Conservation (phyloP, 2,329 filamentous ascomycete genomes). For the Emergomyces orientalis region DNA sequence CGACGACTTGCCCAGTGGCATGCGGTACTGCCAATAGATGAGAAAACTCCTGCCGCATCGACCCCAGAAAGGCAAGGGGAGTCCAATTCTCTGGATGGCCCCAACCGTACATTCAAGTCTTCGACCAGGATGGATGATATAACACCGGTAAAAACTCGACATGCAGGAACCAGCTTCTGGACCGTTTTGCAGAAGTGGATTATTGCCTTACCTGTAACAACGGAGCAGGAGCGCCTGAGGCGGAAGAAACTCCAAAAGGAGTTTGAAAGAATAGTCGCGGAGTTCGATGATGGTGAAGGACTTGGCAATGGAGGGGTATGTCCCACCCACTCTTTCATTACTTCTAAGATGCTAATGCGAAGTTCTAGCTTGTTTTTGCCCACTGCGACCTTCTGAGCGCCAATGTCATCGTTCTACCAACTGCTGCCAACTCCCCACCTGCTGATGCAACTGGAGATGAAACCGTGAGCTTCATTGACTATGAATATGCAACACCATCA, state of each 20-base stretch:
- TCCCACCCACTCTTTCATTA: slow-evolving; percentile 14
- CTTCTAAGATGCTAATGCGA: slow-evolving; percentile 7
- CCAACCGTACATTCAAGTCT: slow-evolving; percentile 21
- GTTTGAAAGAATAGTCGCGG: slow-evolving; percentile 57
- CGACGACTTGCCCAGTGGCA: slow-evolving; percentile 87
- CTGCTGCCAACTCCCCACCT: slow-evolving; percentile 23
- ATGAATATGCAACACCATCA: slow-evolving; percentile 92
- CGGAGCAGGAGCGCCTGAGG: slow-evolving; percentile 57
- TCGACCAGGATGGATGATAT: slow-evolving; percentile 20
- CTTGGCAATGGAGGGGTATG: slow-evolving; percentile 63
- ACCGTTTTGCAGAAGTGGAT: slow-evolving; percentile 96
- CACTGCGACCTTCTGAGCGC: slow-evolving; percentile 95
- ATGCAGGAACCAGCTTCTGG: slow-evolving; percentile 80
- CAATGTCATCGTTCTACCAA: slow-evolving; percentile 76
- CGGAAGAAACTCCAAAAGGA: slow-evolving; percentile 64
- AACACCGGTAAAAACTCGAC: slow-evolving; percentile 49
- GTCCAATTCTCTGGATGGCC: slow-evolving; percentile 43
- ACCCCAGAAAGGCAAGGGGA: slow-evolving; percentile 19
- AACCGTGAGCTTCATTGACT: slow-evolving; percentile 83
- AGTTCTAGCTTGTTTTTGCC: slow-evolving; percentile 67
- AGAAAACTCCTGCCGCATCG: slow-evolving; percentile 28
- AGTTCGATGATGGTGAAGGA: slow-evolving; percentile 67
- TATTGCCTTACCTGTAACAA: slow-evolving; percentile 65
- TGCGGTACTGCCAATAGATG: slow-evolving; percentile 53
- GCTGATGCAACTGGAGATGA: slow-evolving; percentile 34